Evolutionary conservation across 169 alveolate genomes (phyloP).

Genomic region (Theileria annulata): DNA sequence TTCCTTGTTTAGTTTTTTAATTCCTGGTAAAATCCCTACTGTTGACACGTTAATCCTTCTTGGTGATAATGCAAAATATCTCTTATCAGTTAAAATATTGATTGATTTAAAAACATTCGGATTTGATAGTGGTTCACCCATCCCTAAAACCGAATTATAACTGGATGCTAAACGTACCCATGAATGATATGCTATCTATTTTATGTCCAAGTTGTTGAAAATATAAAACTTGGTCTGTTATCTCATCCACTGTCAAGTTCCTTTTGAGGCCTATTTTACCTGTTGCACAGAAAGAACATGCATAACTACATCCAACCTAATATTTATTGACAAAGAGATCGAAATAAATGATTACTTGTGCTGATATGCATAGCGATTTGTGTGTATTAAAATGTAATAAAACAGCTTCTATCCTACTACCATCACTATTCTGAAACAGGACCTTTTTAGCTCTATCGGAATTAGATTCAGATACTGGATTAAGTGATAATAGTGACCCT

Average conservation of each 20-base stretch:
- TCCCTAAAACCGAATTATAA: constrained; percentile 51
- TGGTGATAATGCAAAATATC: constrained; percentile 74
- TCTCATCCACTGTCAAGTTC: constrained; percentile 83
- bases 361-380: constrained; percentile 81
- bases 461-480: constrained; percentile 63
- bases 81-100: constrained; percentile 66
- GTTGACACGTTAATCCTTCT: constrained; percentile 81
- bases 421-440: constrained; percentile 77
- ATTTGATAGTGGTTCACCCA: constrained; percentile 89
- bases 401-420: constrained; percentile 81
- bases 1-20: constrained; percentile 75
- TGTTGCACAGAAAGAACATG: constrained; percentile 86
- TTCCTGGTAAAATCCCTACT: constrained; percentile 85
- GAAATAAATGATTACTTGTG: constrained; percentile 65
- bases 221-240: constrained; percentile 81
- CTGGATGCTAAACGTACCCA: constrained; percentile 67
- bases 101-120: constrained; percentile 85
- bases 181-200: constrained; percentile 81
- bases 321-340: background rate
- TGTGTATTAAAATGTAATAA: constrained; percentile 79
- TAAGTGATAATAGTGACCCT: constrained; percentile 67
- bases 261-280: constrained; percentile 84
- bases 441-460: constrained; percentile 79
- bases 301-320: constrained; percentile 83
- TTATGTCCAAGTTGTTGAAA: constrained; percentile 76